Conservation (phyloP, 163 green algal genomes). For the Prototheca wickerhamii region DNA sequence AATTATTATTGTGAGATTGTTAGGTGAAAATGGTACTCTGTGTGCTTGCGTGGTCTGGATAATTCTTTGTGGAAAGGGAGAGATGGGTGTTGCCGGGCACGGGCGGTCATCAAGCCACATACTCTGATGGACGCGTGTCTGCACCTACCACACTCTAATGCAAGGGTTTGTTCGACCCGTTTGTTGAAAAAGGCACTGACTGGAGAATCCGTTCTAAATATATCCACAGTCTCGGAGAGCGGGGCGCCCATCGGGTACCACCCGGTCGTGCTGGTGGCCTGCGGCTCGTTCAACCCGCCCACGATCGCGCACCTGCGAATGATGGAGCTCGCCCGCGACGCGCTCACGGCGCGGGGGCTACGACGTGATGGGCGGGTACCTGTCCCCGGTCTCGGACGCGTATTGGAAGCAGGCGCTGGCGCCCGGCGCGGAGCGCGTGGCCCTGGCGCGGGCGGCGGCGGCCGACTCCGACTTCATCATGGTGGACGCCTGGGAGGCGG, state of each 20-base stretch:
- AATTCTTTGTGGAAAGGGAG: too few species aligned
- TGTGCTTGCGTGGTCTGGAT: too few species aligned
- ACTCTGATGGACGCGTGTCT: too few species aligned
- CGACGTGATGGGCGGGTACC: slow-evolving; percentile 65
- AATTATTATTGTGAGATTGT: too few species aligned
- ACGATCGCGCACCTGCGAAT: slow-evolving; percentile 84
- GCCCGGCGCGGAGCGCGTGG: slow-evolving; percentile 50
- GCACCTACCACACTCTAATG: too few species aligned
- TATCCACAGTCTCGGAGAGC: neutral
- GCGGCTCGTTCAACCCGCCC: slow-evolving; percentile 93
- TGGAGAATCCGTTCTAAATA: neutral
- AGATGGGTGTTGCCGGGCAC: too few species aligned
- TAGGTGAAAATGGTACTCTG: too few species aligned
- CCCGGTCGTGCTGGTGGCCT: slow-evolving; percentile 78
- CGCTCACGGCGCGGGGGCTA: slow-evolving; percentile 48
- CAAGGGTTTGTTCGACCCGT: too few species aligned
- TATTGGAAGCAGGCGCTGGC: slow-evolving; percentile 70
- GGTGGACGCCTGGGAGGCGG: slow-evolving; percentile 82
- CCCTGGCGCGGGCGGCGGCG: slow-evolving; percentile 68
- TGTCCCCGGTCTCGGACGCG: slow-evolving; percentile 70
- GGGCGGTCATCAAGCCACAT: too few species aligned
- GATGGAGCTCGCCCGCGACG: slow-evolving; percentile 66
- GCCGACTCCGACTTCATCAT: slow-evolving; percentile 55
- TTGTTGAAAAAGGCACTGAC: neutral
- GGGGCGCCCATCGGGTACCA: neutral